These are phyloP conservation scores for Pisolithus sp. DNA, from an alignment of 768 basidiomycete genomes.

Conservation along the genomic window DNA sequence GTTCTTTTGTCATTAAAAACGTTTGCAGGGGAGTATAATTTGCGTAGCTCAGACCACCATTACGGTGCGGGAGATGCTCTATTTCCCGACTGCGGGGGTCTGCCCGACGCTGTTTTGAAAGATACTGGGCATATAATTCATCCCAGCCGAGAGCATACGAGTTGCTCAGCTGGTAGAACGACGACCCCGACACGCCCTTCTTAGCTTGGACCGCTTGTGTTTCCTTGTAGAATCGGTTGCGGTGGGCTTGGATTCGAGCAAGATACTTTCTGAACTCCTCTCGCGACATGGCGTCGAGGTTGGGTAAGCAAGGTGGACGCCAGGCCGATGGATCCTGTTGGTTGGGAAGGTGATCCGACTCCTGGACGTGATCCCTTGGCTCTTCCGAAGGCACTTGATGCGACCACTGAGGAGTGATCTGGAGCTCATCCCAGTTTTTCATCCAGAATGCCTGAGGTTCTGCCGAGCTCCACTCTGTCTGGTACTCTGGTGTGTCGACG, in stretches of 20 bases:
- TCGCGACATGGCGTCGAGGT: constrained; percentile 56
- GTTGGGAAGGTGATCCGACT: constrained; percentile 21
- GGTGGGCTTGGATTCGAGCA: constrained; percentile 45
- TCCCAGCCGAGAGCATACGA: constrained; percentile 19
- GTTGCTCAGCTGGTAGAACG: constrained; percentile 25
- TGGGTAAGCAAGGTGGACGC: constrained; percentile 35
- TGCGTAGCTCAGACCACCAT: constrained; percentile 58
- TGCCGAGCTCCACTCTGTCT: constrained; percentile 70
- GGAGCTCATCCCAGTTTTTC: constrained; percentile 57
- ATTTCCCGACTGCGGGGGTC: constrained; percentile 33
- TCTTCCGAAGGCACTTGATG: constrained; percentile 8
- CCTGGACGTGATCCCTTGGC: constrained; percentile 16
- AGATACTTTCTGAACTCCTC: constrained; percentile 56
- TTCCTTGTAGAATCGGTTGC: constrained; percentile 48
- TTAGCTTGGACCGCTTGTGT: constrained; percentile 9
- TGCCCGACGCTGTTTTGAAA: constrained; percentile 19
- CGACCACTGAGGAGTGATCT: constrained; percentile 9
- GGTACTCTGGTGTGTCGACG: constrained; percentile 68
- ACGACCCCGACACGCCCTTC: constrained; percentile 10
- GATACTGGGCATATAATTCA: constrained; percentile 14
- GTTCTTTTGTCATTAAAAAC: constrained; percentile 41
- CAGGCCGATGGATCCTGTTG: constrained; percentile 11
- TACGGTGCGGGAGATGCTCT: constrained; percentile 58
- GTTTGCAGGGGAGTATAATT: constrained; percentile 49
- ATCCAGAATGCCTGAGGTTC: constrained; percentile 65